phyloP scores from a whole-genome alignment of 2,329 filamentous ascomycete genomes.

The Paecilomyces niveus region DNA sequence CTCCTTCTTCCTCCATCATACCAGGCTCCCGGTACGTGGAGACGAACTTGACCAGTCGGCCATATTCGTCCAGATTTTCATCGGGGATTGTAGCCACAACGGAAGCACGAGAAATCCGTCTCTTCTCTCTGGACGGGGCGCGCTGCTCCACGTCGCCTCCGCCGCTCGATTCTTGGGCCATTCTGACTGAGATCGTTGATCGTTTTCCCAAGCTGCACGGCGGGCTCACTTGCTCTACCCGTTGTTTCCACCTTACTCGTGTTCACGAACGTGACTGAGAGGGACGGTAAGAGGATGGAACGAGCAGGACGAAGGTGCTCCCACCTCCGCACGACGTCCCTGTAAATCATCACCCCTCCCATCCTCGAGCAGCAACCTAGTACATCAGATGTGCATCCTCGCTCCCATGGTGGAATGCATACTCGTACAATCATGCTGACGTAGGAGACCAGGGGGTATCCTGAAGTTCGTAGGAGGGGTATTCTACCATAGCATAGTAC shows the following conservation, averaged over 20 bases:
- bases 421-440: slow-evolving; percentile 25
- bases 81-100: slow-evolving; percentile 22
- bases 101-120: slow-evolving; percentile 29
- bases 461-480: background rate
- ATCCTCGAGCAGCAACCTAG: background rate
- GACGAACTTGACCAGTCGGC: slow-evolving; percentile 60
- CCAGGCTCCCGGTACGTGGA: slow-evolving; percentile 56
- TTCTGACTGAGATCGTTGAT: background rate
- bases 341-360: background rate
- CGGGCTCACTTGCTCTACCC: background rate
- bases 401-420: background rate
- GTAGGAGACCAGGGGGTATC: slow-evolving; percentile 12
- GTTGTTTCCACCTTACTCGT: background rate
- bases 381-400: background rate
- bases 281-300: background rate
- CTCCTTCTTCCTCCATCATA: slow-evolving; percentile 32
- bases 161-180: background rate
- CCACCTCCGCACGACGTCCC: background rate
- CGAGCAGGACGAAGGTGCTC: background rate
- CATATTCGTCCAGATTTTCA: slow-evolving; percentile 52
- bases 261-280: background rate
- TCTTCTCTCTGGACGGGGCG: slow-evolving; percentile 3
- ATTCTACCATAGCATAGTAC: background rate
- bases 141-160: slow-evolving; percentile 3
- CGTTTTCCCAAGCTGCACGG: background rate